These are phyloP conservation scores for Phenoliferia sp. DNA, from an alignment of 1,284 basidiomycete genomes.

Conservation along the genomic window DNA sequence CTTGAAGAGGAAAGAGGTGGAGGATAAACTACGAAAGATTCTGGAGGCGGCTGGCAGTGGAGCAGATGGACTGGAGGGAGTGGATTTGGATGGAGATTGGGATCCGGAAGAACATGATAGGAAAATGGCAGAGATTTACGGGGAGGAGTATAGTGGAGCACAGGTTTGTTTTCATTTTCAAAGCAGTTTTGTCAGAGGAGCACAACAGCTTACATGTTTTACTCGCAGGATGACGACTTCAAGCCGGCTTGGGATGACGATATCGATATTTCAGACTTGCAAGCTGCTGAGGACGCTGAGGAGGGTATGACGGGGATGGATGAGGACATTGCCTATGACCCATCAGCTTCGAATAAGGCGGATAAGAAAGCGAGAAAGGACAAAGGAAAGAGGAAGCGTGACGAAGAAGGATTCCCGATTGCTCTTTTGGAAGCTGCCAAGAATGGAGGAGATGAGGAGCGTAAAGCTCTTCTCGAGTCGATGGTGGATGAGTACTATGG, in stretches of 20 bases:
- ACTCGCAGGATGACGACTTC: slow-evolving; percentile 49
- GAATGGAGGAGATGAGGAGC: slow-evolving; percentile 40
- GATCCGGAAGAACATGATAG: slow-evolving; percentile 70
- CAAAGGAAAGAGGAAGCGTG: slow-evolving; percentile 48
- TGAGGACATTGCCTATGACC: slow-evolving; percentile 8
- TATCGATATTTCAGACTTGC: slow-evolving; percentile 70
- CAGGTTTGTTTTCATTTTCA: slow-evolving; percentile 18
- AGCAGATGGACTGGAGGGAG: slow-evolving; percentile 39
- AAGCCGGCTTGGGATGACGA: slow-evolving; percentile 89
- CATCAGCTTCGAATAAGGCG: slow-evolving; percentile 21
- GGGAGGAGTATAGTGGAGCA: slow-evolving; percentile 55
- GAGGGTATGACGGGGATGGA: slow-evolving; percentile 50
- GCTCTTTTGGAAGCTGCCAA: slow-evolving; percentile 24
- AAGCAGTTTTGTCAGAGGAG: background rate
- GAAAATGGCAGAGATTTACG: slow-evolving; percentile 66
- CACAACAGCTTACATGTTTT: background rate
- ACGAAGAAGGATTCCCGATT: slow-evolving; percentile 31
- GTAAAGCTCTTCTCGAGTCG: slow-evolving; percentile 56
- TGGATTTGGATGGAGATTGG: slow-evolving; percentile 57
- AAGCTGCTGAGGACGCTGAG: slow-evolving; percentile 50
- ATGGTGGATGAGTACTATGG: slow-evolving; percentile 87
- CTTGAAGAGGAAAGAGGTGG: slow-evolving; percentile 77
- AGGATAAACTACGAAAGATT: slow-evolving; percentile 66
- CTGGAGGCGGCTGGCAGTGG: slow-evolving; percentile 56
- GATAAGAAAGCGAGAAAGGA: slow-evolving; percentile 69